Evolutionary conservation across 140 eudicot genomes (phyloP).

Genomic region (Bidens hawaiensis): DNA sequence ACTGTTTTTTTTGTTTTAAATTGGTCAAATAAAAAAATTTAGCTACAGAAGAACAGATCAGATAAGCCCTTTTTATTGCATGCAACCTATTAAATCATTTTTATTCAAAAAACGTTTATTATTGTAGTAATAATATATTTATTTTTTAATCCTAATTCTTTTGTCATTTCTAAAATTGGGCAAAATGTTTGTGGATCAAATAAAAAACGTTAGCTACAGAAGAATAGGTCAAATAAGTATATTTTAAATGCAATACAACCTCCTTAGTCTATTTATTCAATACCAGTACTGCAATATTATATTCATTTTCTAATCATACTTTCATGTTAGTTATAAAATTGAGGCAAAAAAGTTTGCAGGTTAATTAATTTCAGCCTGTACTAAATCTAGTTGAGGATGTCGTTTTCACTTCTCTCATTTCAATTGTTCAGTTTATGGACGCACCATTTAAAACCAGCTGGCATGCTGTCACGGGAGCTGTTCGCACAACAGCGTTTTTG

Average conservation of each 20-base stretch:
- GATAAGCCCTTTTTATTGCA: too few species aligned
- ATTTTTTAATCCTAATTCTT: too few species aligned
- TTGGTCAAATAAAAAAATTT: not conserved
- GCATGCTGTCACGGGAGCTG: constrained; percentile 93
- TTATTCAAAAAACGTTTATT: too few species aligned
- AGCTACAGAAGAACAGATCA: too few species aligned
- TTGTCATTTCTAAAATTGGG: too few species aligned
- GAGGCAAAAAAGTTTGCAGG: not conserved
- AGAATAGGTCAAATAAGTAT: not conserved
- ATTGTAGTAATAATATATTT: too few species aligned
- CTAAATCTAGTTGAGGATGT: constrained; percentile 1
- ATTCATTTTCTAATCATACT: too few species aligned
- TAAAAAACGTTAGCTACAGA: not conserved
- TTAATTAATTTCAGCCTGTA: not conserved
- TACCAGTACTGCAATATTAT: too few species aligned
- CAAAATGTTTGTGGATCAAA: too few species aligned
- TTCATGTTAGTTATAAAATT: not conserved
- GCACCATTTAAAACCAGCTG: constrained; percentile 79
- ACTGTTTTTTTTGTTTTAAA: not conserved
- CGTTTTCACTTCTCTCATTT: not conserved
- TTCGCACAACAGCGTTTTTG: constrained; percentile 85
- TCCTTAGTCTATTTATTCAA: not conserved
- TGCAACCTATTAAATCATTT: too few species aligned
- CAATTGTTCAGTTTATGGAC: constrained; percentile 65
- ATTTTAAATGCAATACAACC: not conserved